Evolutionary conservation across 352 stramenopile species (phyloP), one percentile per base, ranked within the genome.

Genomic region (Globisporangium barbulae): DNA sequence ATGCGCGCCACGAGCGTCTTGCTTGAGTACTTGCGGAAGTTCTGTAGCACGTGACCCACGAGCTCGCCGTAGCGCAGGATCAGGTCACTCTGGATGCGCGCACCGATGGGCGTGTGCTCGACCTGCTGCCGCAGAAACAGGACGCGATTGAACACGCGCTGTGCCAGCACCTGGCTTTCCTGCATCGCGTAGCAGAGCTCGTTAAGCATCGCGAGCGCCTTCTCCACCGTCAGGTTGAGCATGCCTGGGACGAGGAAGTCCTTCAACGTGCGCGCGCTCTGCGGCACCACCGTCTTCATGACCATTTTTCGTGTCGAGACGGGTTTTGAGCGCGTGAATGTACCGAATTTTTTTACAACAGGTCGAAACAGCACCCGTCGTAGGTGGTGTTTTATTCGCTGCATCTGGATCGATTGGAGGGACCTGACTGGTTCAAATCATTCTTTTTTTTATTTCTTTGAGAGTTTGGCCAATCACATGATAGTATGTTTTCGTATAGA

Each of bases 171-270:
- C 15, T 59, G 50, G 13, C 25, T 53, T 50, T 66, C 60, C 41
- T 66, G 44, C 60, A 66, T 66, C 30, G 19, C 5, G 41, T 66
- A 59, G 35, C 62, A 59, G 19, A 31, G 28, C 22, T 63, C 33
- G 33, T 6, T 28, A 4, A 68, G 49, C 31, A 59, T 30, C 31
- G 13, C 15, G 17, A 68, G 53, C 53, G 44, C 55, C 9, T 63
- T 54, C 15, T 41, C 45, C 44, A 68, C 62, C 15, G 62, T 48
- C 0, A 60, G 42, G 41, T 66, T 53, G 28, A 66, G 39, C 61
- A 66, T 66, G 2, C 61, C 61, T 1, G 61, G 61, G 21, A 66
- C 61, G 15, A 66, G 35, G 39, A 66, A 66, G 52, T 66, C 42
- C 1, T 39, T 47, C 19, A 65, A 50, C 30, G 39, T 54, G 39